Evolutionary conservation across 768 basidiomycete species (phyloP).

Genomic region (Tricholoma matsutake): DNA sequence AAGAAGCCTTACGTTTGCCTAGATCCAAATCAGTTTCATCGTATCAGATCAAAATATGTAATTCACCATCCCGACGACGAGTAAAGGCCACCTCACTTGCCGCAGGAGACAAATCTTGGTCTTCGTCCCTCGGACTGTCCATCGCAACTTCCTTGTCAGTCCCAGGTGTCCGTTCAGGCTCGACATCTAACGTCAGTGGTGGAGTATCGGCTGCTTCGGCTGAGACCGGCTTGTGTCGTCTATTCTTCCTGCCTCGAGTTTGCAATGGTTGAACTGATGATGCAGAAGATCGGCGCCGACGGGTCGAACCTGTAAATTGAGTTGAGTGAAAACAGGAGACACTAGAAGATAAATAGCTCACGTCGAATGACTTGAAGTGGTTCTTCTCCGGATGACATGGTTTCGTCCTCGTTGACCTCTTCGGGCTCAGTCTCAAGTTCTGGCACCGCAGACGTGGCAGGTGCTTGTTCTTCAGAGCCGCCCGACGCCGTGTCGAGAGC

Average conservation of each 20-base stretch:
- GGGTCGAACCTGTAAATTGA: slow-evolving; percentile 33
- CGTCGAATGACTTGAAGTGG: slow-evolving; percentile 32
- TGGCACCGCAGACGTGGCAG: neutral
- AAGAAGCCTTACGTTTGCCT: slow-evolving; percentile 69
- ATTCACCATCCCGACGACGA: slow-evolving; percentile 30
- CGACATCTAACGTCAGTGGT: neutral
- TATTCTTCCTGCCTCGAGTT: slow-evolving; percentile 24
- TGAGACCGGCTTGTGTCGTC: slow-evolving; percentile 27
- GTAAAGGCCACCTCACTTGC: slow-evolving; percentile 16
- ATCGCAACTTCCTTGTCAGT: slow-evolving; percentile 8
- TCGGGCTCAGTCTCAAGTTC: slow-evolving; percentile 13
- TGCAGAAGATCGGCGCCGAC: slow-evolving; percentile 36
- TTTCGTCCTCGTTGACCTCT: slow-evolving; percentile 18
- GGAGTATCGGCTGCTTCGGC: slow-evolving; percentile 13
- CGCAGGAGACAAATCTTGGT: slow-evolving; percentile 28
- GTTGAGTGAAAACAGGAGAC: neutral
- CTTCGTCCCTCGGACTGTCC: slow-evolving; percentile 14
- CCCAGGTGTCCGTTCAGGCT: slow-evolving; percentile 5
- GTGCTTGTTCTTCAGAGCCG: neutral
- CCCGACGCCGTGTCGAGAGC: neutral
- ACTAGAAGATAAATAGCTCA: slow-evolving; percentile 17
- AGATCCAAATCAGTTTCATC: slow-evolving; percentile 3
- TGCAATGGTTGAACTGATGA: slow-evolving; percentile 27
- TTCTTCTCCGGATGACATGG: slow-evolving; percentile 30
- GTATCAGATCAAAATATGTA: neutral